Base-by-base conservation (phyloP, 805 yeast species). In the Candida mattraensis region DNA sequence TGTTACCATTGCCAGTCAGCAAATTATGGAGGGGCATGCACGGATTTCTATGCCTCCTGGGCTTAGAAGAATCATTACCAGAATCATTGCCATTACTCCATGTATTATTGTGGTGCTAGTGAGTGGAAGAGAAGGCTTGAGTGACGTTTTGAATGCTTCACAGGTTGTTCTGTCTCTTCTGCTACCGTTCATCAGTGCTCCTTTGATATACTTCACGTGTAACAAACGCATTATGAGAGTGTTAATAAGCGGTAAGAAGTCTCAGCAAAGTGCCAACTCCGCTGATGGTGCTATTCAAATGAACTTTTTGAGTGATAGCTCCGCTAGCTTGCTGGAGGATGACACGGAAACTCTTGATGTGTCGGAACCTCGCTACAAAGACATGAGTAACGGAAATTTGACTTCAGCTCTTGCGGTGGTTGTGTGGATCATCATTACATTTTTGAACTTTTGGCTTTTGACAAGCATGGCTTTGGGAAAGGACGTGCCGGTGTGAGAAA, bases 1-100 rank as follows among this genome's bases (percentile, higher is more conserved):
- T 13, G 88, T 95, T 55, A 89, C 96, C 0, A 71, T 89, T 51
- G 89, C 96, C 2, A 95, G 96, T 23, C 96, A 88, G 58, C 86
- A 87, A 78, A 94, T 88, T 7, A 79, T 87, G 52, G 96, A 88
- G 58, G 97, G 97, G 1, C 89, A 87, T 51, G 69, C 87, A 17
- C 69, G 74, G 42, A 85, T 95, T 84, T 67, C 83, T 5, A 71
- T 87, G 42, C 78, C 84, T 22, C 96, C 97, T 2, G 88, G 88
- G 64, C 67, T 83, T 2, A 74, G 95, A 37, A 72, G 96, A 42
- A 66, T 88, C 27, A 67, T 86, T 17, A 88, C 96, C 0, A 70
- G 97, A 53, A 70, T 78, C n/a, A 66, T 88, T 16, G 95, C 96
- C 2, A 82, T 88, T 20, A 68, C 80, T 1, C 97, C 97, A 2